Evolutionary conservation across 768 basidiomycete genomes (phyloP).

Genomic region (Phylloporus sp.): DNA sequence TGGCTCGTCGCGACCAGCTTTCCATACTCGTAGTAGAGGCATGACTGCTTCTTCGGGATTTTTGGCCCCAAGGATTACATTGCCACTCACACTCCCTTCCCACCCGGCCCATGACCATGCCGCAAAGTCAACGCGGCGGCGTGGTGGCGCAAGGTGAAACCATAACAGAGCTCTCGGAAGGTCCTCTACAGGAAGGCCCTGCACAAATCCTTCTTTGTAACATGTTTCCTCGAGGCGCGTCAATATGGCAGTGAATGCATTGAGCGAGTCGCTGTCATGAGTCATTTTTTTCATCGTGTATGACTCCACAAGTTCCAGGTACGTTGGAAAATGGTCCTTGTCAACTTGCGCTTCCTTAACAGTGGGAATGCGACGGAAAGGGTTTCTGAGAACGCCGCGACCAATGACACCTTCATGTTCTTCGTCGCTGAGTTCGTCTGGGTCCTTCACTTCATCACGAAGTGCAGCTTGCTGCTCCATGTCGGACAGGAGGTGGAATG

Average conservation of each 20-base stretch:
- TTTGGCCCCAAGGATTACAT: not conserved
- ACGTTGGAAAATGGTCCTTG: not conserved
- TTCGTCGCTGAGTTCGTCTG: too few species aligned
- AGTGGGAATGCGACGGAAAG: conserved; percentile 4
- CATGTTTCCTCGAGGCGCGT: not conserved
- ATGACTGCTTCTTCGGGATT: not conserved
- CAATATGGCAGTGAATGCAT: conserved; percentile 15
- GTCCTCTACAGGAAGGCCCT: not conserved
- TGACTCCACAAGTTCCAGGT: conserved; percentile 2
- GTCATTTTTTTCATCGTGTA: conserved; percentile 5
- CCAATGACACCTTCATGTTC: not conserved
- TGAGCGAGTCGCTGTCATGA: conserved; percentile 9
- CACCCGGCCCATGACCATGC: conserved; percentile 9
- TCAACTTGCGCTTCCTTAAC: not conserved
- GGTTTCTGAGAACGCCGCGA: conserved; percentile 1
- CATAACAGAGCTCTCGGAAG: conserved; percentile 11
- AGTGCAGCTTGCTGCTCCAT: not conserved
- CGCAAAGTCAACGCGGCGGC: not conserved
- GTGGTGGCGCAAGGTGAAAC: conserved; percentile 1
- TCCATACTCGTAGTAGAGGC: conserved; percentile 13
- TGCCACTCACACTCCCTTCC: not conserved
- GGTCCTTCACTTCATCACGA: not conserved
- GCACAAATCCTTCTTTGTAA: conserved; percentile 8
- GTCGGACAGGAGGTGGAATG: conserved; percentile 10
- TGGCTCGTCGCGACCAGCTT: not conserved